A percentile compares a stretch with the other conserved stretches of the same genome.
These are phyloP conservation scores for Soucietia sequanensis DNA, from an alignment of 805 yeast genomes.

Conservation along the genomic window DNA sequence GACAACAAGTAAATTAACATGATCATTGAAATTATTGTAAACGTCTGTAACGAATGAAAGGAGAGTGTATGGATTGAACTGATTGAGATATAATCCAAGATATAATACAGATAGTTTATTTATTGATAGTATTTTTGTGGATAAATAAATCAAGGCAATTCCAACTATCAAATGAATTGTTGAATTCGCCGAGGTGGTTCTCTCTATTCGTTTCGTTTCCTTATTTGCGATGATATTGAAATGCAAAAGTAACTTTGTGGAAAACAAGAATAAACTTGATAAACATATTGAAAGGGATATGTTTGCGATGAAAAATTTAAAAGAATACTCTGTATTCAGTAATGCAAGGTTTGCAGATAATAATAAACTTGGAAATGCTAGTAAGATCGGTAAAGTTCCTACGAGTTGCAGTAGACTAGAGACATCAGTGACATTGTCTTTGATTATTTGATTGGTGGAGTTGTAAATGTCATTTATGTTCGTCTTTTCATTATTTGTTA, in stretches of 20 bases:
- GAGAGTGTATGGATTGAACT: constrained; percentile 30
- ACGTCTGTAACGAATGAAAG: constrained; percentile 25
- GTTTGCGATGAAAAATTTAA: constrained; percentile 1
- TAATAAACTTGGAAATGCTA: constrained; percentile 30
- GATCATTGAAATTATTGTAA: constrained; percentile 9
- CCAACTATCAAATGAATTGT: too few relatives aligned
- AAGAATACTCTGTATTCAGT: constrained; percentile 1
- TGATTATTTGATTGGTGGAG: neutral
- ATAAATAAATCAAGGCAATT: constrained; percentile 9
- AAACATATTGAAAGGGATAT: too few relatives aligned
- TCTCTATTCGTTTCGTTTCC: too few relatives aligned
- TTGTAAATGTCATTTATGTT: neutral
- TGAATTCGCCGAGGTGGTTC: too few relatives aligned
- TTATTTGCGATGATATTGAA: too few relatives aligned
- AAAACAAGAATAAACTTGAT: too few relatives aligned
- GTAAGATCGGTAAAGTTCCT: constrained; percentile 32
- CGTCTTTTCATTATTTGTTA: too few relatives aligned
- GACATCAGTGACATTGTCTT: neutral
- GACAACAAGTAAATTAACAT: constrained; percentile 2
- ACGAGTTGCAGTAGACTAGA: constrained; percentile 2
- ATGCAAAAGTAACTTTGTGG: too few relatives aligned
- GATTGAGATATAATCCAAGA: constrained; percentile 29
- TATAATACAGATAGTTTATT: constrained; percentile 23
- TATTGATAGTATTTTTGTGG: too few relatives aligned
- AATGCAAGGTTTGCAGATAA: constrained; percentile 22